Conservation (phyloP, 2,329 filamentous ascomycete genomes). For the Pyrenophora teres region DNA sequence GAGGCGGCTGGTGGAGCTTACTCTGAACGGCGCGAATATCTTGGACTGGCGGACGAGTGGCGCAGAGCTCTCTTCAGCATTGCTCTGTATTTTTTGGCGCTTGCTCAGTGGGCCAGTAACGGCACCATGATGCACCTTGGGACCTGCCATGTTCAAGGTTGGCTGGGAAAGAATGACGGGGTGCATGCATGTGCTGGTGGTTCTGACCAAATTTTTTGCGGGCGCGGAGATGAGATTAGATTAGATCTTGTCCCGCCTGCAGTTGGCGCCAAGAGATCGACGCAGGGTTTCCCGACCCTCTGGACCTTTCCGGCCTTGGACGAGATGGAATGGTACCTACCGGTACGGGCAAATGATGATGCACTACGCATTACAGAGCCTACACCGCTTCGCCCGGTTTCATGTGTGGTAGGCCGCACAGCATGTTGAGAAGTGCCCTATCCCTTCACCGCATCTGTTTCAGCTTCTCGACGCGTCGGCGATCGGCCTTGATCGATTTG, state of each 20-base stretch:
- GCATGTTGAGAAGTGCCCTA: not conserved
- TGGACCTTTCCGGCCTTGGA: not conserved
- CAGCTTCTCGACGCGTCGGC: too few relatives aligned
- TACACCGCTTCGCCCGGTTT: too few relatives aligned
- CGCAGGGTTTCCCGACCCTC: constrained; percentile 18
- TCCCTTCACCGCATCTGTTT: not conserved
- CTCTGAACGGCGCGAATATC: constrained; percentile 92
- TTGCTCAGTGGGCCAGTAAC: constrained; percentile 65
- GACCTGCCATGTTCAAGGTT: constrained; percentile 51
- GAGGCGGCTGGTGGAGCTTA: constrained; percentile 52
- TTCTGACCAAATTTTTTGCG: constrained; percentile 24
- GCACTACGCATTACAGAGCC: too few relatives aligned
- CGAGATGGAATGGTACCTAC: not conserved
- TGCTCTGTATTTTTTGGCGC: constrained; percentile 54
- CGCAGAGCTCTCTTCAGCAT: constrained; percentile 48
- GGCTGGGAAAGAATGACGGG: not conserved
- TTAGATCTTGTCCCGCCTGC: constrained; percentile 17
- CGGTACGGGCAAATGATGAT: too few relatives aligned
- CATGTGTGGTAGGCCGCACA: not conserved
- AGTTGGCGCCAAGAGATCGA: constrained; percentile 28
- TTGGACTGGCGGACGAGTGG: constrained; percentile 61
- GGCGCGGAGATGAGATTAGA: constrained; percentile 33
- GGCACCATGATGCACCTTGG: constrained; percentile 53
- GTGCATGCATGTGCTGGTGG: constrained; percentile 8
- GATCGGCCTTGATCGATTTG: not conserved